A percentile compares a stretch with the other conserved stretches of the same genome.
Conservation (phyloP, 2,329 filamentous ascomycete genomes). For the Stemphylium vesicarium region DNA sequence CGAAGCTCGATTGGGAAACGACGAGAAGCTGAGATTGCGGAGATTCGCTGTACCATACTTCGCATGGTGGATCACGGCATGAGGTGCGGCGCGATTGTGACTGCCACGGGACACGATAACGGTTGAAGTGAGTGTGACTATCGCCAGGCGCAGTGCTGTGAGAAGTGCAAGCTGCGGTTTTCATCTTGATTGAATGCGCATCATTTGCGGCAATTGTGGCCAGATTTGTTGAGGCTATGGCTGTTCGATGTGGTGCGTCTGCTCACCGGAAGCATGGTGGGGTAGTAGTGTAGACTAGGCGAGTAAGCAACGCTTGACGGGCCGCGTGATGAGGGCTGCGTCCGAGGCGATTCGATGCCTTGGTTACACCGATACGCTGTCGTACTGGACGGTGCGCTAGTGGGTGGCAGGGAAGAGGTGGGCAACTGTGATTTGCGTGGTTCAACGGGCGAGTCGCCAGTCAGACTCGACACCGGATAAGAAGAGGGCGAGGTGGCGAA, state of each 20-base stretch:
- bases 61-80: constrained; percentile 1
- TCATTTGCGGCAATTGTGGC: constrained; percentile 4
- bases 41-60: background rate
- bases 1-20: constrained; percentile 7
- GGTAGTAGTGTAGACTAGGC: constrained; percentile 22
- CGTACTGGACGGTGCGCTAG: constrained; percentile 35
- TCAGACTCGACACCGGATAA: constrained; percentile 25
- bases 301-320: constrained; percentile 29
- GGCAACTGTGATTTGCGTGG: constrained; percentile 32
- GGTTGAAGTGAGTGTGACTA: constrained; percentile 1
- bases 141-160: background rate
- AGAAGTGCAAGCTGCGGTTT: constrained; percentile 1
- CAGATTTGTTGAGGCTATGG: constrained; percentile 13
- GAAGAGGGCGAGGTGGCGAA: constrained; percentile 31
- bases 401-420: constrained; percentile 25
- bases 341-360: constrained; percentile 29
- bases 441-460: constrained; percentile 20
- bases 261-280: constrained; percentile 35
- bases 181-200: constrained; percentile 6
- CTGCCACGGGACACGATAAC: constrained; percentile 8
- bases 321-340: constrained; percentile 28
- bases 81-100: background rate
- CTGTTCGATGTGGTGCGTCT: constrained; percentile 25
- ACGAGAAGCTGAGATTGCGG: background rate
- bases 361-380: constrained; percentile 46